A percentile compares a stretch with the other conserved stretches of the same genome.
phyloP scores from a whole-genome alignment of 2,329 filamentous ascomycete species.

The Podosphaera leucotricha region DNA sequence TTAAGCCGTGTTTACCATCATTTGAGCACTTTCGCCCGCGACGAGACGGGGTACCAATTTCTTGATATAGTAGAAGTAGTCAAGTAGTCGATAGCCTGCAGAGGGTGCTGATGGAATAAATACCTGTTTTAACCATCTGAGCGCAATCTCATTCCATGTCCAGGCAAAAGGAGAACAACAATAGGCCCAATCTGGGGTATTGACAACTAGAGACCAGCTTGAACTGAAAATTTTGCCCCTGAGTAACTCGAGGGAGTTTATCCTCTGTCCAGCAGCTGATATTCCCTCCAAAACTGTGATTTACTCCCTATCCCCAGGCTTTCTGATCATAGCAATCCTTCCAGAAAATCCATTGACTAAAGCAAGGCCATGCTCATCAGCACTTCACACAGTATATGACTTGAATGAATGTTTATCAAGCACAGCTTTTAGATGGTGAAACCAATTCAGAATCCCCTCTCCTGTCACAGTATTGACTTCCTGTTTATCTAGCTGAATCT shows the following conservation, averaged over 20 bases:
- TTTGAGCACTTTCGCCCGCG: too few species aligned
- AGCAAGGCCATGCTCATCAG: neutral
- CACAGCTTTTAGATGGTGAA: neutral
- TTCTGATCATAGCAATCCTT: neutral
- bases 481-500: neutral
- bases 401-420: neutral
- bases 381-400: neutral
- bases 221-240: too few species aligned
- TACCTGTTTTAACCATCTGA: too few species aligned
- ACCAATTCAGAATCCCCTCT: neutral
- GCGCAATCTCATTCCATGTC: too few species aligned
- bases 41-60: too few species aligned
- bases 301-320: neutral
- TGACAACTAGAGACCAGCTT: too few species aligned
- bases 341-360: neutral
- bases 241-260: neutral
- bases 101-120: too few species aligned
- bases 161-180: too few species aligned
- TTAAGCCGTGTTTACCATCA: too few species aligned
- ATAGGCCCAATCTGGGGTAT: too few species aligned
- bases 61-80: neutral
- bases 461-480: neutral
- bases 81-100: neutral
- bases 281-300: neutral
- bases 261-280: neutral